Conservation (phyloP, 2,329 filamentous ascomycete species). For the Ilyonectria mors-panacis region DNA sequence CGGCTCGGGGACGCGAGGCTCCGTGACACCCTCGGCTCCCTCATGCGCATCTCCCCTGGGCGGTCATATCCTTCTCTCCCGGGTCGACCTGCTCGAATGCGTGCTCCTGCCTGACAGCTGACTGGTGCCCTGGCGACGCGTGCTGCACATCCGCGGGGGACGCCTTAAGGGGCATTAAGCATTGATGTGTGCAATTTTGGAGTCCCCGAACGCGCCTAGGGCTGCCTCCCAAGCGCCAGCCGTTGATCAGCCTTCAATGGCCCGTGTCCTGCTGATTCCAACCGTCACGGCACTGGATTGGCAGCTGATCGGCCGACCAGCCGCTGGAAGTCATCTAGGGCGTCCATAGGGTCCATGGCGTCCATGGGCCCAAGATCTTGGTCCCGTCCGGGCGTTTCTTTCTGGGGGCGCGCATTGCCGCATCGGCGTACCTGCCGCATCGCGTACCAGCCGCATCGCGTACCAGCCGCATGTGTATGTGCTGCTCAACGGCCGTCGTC, state of each 20-base stretch:
- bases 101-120: slow-evolving; percentile 23
- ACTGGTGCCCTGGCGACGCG: slow-evolving; percentile 32
- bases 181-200: slow-evolving; percentile 48
- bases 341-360: slow-evolving; percentile 4
- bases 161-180: slow-evolving; percentile 39
- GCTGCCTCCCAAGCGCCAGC: slow-evolving; percentile 38
- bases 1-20: slow-evolving; percentile 16
- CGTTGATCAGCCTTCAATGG: slow-evolving; percentile 28
- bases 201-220: slow-evolving; percentile 42
- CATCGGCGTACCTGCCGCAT: slow-evolving; percentile 29
- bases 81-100: slow-evolving; percentile 12
- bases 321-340: slow-evolving; percentile 5
- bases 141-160: slow-evolving; percentile 28
- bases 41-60: slow-evolving; percentile 39
- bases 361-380: slow-evolving; percentile 27
- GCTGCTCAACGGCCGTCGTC: slow-evolving; percentile 34
- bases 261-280: slow-evolving; percentile 23
- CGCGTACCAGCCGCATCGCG: slow-evolving; percentile 25
- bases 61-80: slow-evolving; percentile 18
- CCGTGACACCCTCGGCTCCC: slow-evolving; percentile 11
- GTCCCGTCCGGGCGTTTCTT: slow-evolving; percentile 15
- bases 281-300: slow-evolving; percentile 7
- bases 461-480: slow-evolving; percentile 34
- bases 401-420: slow-evolving; percentile 20
- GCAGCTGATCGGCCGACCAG: slow-evolving; percentile 8